Percentiles rank a stretch among this genome's conserved stretches.
These are phyloP conservation scores for Pisolithus thermaeus DNA, from an alignment of 1,284 basidiomycete species.

Conservation along the genomic window DNA sequence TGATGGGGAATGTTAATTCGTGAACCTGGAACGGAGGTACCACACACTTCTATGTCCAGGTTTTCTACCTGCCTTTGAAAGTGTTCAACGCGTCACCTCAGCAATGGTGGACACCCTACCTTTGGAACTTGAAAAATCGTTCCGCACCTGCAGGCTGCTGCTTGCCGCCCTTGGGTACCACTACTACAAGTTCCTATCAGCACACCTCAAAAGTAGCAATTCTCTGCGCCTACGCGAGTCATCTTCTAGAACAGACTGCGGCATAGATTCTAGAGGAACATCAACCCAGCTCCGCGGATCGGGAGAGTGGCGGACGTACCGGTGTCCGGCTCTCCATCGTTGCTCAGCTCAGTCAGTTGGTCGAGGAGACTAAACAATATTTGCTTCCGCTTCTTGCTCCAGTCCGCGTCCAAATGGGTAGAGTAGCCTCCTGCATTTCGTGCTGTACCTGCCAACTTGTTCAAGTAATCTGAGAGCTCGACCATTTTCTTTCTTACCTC, in stretches of 20 bases:
- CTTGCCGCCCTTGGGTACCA: conserved; percentile 25
- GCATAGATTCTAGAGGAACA: conserved; percentile 25
- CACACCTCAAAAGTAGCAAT: not conserved
- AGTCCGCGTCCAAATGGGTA: conserved; percentile 26
- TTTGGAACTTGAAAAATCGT: conserved; percentile 26
- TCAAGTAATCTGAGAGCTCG: conserved; percentile 25
- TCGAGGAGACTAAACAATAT: conserved; percentile 64
- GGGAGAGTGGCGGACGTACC: conserved; percentile 30
- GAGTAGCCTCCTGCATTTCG: conserved; percentile 22
- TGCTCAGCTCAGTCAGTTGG: conserved; percentile 50
- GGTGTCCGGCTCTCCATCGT: conserved; percentile 39
- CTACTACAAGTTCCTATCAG: conserved; percentile 16
- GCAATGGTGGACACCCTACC: conserved; percentile 12
- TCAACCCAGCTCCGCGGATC: conserved; percentile 3
- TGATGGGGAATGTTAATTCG: conserved; percentile 13
- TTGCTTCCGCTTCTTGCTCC: conserved; percentile 41
- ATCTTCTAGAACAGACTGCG: conserved; percentile 48
- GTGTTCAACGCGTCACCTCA: not conserved
- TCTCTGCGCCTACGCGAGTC: conserved; percentile 54
- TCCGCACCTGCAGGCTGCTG: conserved; percentile 30
- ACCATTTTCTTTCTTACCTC: conserved; percentile 26
- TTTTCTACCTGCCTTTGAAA: conserved; percentile 25
- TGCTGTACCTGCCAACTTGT: conserved; percentile 19
- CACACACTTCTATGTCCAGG: conserved; percentile 29
- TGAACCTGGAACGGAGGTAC: not conserved